These are phyloP conservation scores for Akanthomyces muscarius DNA, from an alignment of 2,329 filamentous ascomycete genomes.

Conservation along the genomic window DNA sequence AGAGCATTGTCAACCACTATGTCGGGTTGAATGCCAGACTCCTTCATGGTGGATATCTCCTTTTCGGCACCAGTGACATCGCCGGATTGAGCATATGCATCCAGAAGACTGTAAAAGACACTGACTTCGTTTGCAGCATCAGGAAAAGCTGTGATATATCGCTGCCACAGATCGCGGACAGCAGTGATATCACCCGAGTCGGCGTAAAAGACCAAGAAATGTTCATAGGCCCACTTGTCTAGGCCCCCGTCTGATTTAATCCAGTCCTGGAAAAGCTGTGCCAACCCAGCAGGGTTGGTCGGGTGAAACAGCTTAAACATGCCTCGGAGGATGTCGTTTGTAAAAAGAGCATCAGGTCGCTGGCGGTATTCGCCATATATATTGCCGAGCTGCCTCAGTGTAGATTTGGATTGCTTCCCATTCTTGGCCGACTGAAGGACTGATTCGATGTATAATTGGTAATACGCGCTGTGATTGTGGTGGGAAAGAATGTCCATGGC, in stretches of 20 bases:
- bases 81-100: slow-evolving; percentile 66
- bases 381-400: slow-evolving; percentile 32
- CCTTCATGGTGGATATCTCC: slow-evolving; percentile 59
- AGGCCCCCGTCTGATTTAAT: slow-evolving; percentile 36
- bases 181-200: slow-evolving; percentile 42
- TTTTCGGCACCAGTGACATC: slow-evolving; percentile 56
- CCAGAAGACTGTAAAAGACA: slow-evolving; percentile 57
- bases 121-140: slow-evolving; percentile 31
- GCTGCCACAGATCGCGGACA: slow-evolving; percentile 43
- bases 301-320: slow-evolving; percentile 43
- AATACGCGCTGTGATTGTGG: slow-evolving; percentile 37
- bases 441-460: slow-evolving; percentile 40
- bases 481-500: slow-evolving; percentile 38
- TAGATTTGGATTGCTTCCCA: slow-evolving; percentile 27
- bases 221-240: slow-evolving; percentile 43
- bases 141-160: slow-evolving; percentile 37
- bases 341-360: slow-evolving; percentile 36
- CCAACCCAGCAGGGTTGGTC: slow-evolving; percentile 37
- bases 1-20: slow-evolving; percentile 70
- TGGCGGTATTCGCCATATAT: slow-evolving; percentile 46
- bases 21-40: slow-evolving; percentile 55
- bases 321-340: slow-evolving; percentile 37
- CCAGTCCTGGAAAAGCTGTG: slow-evolving; percentile 49
- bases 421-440: slow-evolving; percentile 30
- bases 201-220: slow-evolving; percentile 48